phyloP scores from a whole-genome alignment of 2,329 filamentous ascomycete species.

The Fusarium staphyleae region DNA sequence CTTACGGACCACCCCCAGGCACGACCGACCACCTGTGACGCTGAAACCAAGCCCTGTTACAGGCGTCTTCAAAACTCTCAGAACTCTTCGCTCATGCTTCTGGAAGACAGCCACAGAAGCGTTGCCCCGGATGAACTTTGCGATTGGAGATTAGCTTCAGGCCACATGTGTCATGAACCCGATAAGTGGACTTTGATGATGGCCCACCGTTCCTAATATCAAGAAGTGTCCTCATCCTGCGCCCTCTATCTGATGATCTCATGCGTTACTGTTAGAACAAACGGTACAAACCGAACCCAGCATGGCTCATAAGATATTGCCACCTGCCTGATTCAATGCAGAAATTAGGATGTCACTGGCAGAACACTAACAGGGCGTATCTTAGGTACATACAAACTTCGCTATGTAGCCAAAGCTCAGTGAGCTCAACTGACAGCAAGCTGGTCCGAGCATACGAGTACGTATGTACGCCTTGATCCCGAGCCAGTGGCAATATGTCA shows the following conservation, averaged over 20 bases:
- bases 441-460: constrained; percentile 30
- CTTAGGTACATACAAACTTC: constrained; percentile 30
- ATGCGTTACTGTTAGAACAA: not conserved
- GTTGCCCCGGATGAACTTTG: constrained; percentile 18
- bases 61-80: constrained; percentile 10
- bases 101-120: constrained; percentile 34
- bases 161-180: constrained; percentile 19
- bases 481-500: constrained; percentile 18
- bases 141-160: constrained; percentile 19
- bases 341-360: constrained; percentile 20
- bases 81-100: constrained; percentile 37
- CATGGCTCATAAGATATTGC: constrained; percentile 2
- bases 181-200: constrained; percentile 39
- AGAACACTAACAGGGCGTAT: constrained; percentile 9
- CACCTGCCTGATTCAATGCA: not conserved
- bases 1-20: not conserved
- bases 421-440: constrained; percentile 5
- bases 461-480: constrained; percentile 17
- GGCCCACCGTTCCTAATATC: constrained; percentile 31
- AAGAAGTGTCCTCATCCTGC: constrained; percentile 38
- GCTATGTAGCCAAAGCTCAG: constrained; percentile 11
- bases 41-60: constrained; percentile 9
- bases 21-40: constrained; percentile 5
- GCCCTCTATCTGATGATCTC: constrained; percentile 4
- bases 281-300: constrained; percentile 10